Evolutionary conservation across 345 rosid genomes (phyloP), one percentile per base, ranked within the genome.

Genomic region (Citrus australasica): DNA sequence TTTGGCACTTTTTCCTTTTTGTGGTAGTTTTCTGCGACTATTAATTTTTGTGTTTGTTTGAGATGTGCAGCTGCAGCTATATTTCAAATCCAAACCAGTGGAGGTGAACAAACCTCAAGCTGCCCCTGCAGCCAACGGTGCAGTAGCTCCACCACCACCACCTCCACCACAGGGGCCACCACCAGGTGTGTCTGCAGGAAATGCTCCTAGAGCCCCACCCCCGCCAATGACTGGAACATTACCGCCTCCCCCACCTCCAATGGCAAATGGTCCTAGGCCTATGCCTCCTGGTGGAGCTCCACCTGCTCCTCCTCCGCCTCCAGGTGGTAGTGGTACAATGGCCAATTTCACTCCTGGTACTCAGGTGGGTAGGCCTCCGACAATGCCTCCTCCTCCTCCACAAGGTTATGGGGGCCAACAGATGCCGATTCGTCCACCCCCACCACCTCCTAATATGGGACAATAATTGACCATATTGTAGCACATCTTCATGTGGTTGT

Each of bases 221-320:
- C 89, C 90, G 14, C 87, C 87, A 19, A 35, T 74, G 17, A 81
- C 82, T 75, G 91, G 94, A 80, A 86, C 90, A 37, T 37, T 87
- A 59, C 93, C 94, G 30, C 98, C 97, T 5, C 96, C 95, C 0
- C 98, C 97, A 0, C 97, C 95, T 40, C 93, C 92, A 2, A 88
- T 95, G 94, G 83, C 69, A 48, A 93, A 90, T 67, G 98, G 95
- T 2, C 87, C 88, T 55, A 86, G 93, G 79, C 85, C 91, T 28
- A 89, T 89, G 89, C 95, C 92, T 69, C 93, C 88, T 6, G 90
- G 93, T 33, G 90, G 93, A 70, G 82, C 87, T 76, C 89, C 94
- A 27, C 83, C 90, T 42, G 83, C 91, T 21, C 94, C 92, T 40
- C 94, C 93, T 19, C 92, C 93, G 48, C 94, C 97, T 53, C 86